A percentile compares a stretch with the other conserved stretches of the same genome.
These are phyloP conservation scores for Forsythia suspensa DNA, from an alignment of 257 asterid species.

Conservation along the genomic window DNA sequence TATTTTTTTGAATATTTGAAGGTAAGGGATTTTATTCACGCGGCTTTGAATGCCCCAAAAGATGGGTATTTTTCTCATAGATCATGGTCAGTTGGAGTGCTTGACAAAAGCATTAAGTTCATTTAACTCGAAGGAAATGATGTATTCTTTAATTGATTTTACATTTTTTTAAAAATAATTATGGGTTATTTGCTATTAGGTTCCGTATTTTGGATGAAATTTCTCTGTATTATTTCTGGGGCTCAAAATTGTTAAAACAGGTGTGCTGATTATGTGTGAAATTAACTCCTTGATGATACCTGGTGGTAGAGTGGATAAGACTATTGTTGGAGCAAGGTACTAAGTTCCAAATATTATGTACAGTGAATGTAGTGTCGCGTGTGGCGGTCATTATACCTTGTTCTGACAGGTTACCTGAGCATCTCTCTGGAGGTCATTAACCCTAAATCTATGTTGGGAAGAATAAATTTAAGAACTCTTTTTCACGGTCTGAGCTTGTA, in stretches of 20 bases:
- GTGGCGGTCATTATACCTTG: not conserved
- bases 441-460: not conserved
- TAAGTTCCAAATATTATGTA: not conserved
- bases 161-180: too few species aligned
- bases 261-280: constrained; percentile 3
- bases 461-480: not conserved
- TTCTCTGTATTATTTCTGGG: not conserved
- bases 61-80: too few species aligned
- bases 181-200: too few species aligned
- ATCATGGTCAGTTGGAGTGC: too few species aligned
- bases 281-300: not conserved
- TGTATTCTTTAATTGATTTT: too few species aligned
- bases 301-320: not conserved
- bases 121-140: too few species aligned
- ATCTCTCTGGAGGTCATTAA: constrained; percentile 13
- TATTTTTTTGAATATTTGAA: too few species aligned
- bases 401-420: not conserved
- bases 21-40: too few species aligned
- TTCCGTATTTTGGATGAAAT: not conserved
- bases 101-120: too few species aligned
- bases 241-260: not conserved
- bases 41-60: too few species aligned
- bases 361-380: not conserved
- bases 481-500: not conserved
- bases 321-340: not conserved